Conservation (phyloP, 441 rosid genomes). For the Gossypium schwendimanii region DNA sequence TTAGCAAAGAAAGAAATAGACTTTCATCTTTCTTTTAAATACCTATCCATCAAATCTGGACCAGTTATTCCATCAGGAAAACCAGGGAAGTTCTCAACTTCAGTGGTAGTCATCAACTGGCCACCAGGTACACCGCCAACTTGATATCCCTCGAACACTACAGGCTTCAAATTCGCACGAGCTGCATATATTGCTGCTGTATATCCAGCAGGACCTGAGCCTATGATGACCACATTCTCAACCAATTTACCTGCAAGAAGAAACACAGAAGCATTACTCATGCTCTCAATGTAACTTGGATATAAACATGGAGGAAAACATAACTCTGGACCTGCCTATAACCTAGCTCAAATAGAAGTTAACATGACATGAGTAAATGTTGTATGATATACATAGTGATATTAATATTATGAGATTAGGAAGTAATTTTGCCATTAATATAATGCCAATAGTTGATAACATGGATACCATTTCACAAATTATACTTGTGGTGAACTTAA, state of each 20-base stretch:
- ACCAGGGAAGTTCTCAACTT: slow-evolving; percentile 96
- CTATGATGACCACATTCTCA: slow-evolving; percentile 84
- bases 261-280: background rate
- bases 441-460: background rate
- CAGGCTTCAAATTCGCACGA: slow-evolving; percentile 93
- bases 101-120: slow-evolving; percentile 94
- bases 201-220: slow-evolving; percentile 97
- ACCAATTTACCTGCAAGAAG: slow-evolving; percentile 55
- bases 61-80: slow-evolving; percentile 96
- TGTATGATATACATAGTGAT: background rate
- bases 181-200: slow-evolving; percentile 97
- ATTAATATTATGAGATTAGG: background rate
- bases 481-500: background rate
- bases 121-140: slow-evolving; percentile 98
- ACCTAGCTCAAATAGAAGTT: background rate
- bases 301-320: background rate
- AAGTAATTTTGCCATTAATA: background rate
- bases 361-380: background rate
- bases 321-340: background rate
- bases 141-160: slow-evolving; percentile 96
- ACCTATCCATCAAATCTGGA: slow-evolving; percentile 99
- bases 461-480: background rate
- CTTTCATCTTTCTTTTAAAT: background rate
- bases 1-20: background rate
- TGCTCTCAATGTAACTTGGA: background rate